Conservation (phyloP, 1,284 basidiomycete species). For the Ceratobasidium theobromae region DNA sequence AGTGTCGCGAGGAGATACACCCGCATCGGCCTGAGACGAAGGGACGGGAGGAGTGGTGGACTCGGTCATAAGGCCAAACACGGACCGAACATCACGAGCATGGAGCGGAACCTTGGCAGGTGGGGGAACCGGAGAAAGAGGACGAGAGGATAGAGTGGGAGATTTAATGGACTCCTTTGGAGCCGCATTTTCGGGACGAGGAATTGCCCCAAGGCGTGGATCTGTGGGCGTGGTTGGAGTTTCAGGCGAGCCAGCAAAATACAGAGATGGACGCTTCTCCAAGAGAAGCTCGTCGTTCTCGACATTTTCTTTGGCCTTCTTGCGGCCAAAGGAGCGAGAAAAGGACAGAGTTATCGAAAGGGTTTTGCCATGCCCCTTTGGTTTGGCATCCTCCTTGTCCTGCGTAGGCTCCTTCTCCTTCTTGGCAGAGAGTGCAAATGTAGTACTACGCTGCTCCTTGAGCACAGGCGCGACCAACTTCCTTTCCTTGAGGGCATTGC, state of each 20-base stretch:
- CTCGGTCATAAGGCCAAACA: neutral
- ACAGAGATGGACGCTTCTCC: conserved; percentile 12
- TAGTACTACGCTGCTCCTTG: conserved; percentile 17
- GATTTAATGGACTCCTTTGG: neutral
- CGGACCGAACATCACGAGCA: conserved; percentile 9
- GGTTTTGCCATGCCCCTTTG: conserved; percentile 6
- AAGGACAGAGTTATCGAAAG: conserved; percentile 18
- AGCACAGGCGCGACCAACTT: neutral
- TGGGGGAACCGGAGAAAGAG: neutral
- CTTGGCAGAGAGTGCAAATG: neutral
- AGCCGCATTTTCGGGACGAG: no score
- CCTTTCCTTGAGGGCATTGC: neutral
- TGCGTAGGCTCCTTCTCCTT: conserved; percentile 25
- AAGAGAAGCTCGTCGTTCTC: neutral
- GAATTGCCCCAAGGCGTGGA: no score
- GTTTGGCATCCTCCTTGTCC: conserved; percentile 26
- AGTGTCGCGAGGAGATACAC: neutral
- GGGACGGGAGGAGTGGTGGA: neutral
- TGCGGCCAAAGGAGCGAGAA: conserved; percentile 23
- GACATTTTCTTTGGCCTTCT: conserved; percentile 10
- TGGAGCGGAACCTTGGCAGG: neutral
- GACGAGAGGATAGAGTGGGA: neutral
- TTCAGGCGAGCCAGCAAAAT: neutral
- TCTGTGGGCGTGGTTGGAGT: neutral
- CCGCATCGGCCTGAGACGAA: neutral